Evolutionary conservation across 768 basidiomycete species (phyloP).

Genomic region (Panaeolus cyanescens): DNA sequence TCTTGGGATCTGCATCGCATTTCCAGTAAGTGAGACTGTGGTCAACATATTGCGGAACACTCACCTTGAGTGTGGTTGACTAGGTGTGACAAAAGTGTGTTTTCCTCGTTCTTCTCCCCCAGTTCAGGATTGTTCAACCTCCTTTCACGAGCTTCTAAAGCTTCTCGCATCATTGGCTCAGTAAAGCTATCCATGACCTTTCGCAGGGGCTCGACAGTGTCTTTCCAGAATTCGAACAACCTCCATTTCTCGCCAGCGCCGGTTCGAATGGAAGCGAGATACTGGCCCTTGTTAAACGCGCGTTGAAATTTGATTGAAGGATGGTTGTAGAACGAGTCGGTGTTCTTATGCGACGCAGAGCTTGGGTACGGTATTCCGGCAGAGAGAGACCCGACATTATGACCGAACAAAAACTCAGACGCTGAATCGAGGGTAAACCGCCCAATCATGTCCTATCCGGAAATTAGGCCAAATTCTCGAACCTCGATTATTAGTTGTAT

Average conservation of each 20-base stretch:
- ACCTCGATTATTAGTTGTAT: slow-evolving; percentile 41
- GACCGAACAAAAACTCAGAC: slow-evolving; percentile 61
- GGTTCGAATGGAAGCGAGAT: slow-evolving; percentile 34
- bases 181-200: slow-evolving; percentile 49
- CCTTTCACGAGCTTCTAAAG: slow-evolving; percentile 38
- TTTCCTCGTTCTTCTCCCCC: slow-evolving; percentile 33
- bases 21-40: not conserved
- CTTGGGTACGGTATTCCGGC: slow-evolving; percentile 54
- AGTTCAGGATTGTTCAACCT: slow-evolving; percentile 18
- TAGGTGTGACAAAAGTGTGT: slow-evolving; percentile 50
- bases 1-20: slow-evolving; percentile 22
- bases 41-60: slow-evolving; percentile 2
- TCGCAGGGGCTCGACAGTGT: slow-evolving; percentile 44
- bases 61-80: slow-evolving; percentile 54
- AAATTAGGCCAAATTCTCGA: slow-evolving; percentile 32
- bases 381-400: slow-evolving; percentile 49
- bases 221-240: slow-evolving; percentile 49
- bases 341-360: slow-evolving; percentile 23
- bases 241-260: slow-evolving; percentile 36
- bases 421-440: slow-evolving; percentile 70
- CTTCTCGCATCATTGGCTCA: slow-evolving; percentile 49
- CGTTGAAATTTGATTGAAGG: slow-evolving; percentile 46
- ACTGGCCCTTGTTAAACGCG: slow-evolving; percentile 51
- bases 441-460: slow-evolving; percentile 43
- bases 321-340: slow-evolving; percentile 26